Conservation (phyloP, 495 filamentous ascomycete genomes). For the Trichoderma orchidacearum region DNA sequence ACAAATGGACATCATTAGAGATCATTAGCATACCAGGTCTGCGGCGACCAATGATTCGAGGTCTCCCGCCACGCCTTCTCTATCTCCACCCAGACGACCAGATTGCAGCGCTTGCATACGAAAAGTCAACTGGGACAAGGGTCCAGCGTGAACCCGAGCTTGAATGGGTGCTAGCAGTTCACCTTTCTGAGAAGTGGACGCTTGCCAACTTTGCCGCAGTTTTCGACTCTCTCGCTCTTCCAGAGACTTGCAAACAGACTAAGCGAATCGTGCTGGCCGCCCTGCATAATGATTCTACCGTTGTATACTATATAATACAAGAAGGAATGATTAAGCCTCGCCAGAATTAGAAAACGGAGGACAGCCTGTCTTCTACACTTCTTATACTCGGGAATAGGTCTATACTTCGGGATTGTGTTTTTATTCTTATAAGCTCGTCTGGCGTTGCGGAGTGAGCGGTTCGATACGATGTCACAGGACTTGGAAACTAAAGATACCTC, state of each 20-base stretch:
- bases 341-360: constrained; percentile 50
- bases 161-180: constrained; percentile 81
- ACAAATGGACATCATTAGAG: constrained; percentile 65
- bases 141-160: constrained; percentile 40
- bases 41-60: constrained; percentile 56
- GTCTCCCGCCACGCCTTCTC: constrained; percentile 71
- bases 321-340: constrained; percentile 93
- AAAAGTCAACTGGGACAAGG: constrained; percentile 17
- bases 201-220: constrained; percentile 59
- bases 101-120: constrained; percentile 55
- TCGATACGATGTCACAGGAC: not conserved
- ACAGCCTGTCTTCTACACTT: no score
- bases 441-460: not conserved
- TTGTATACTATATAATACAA: constrained; percentile 90
- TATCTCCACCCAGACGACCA: constrained; percentile 94
- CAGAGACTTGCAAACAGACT: constrained; percentile 32
- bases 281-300: constrained; percentile 76
- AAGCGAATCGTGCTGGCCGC: constrained; percentile 77
- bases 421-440: not conserved
- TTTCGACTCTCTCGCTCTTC: constrained; percentile 63
- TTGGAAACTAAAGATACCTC: not conserved
- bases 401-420: no score
- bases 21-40: constrained; percentile 41
- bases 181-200: constrained; percentile 73
- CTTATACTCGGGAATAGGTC: no score